phyloP scores from a whole-genome alignment of 139 green algal genomes.

The Auxenochlorella pyrenoidosa region DNA sequence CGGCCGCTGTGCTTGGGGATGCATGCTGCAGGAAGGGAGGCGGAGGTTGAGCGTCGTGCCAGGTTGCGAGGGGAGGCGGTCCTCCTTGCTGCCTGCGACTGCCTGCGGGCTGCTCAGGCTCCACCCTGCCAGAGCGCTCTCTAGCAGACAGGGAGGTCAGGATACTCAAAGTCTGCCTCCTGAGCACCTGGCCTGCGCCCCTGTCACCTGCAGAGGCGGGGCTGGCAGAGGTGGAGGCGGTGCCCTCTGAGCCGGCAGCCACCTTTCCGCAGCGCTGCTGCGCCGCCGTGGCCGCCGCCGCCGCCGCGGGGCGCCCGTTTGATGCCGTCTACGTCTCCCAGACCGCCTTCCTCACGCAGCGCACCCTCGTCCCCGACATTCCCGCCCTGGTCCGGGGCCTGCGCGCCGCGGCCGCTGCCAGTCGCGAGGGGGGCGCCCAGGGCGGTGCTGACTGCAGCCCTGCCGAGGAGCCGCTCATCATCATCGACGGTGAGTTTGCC shows the following conservation, averaged over 20 bases:
- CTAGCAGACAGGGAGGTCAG: too few relatives aligned
- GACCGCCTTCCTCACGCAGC: conserved; percentile 34
- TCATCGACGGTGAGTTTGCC: conserved; percentile 22
- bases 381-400: conserved; percentile 2
- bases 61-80: too few relatives aligned
- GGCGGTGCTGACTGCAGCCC: too few relatives aligned
- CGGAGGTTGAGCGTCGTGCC: too few relatives aligned
- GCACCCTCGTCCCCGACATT: conserved; percentile 26
- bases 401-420: neutral
- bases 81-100: too few relatives aligned
- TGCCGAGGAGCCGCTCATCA: neutral
- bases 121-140: too few relatives aligned
- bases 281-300: conserved; percentile 7
- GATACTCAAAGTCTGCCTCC: too few relatives aligned
- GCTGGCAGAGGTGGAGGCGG: conserved; percentile 10
- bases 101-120: too few relatives aligned
- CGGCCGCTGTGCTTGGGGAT: too few relatives aligned
- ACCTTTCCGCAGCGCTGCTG: conserved; percentile 23
- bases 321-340: conserved; percentile 30
- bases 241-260: conserved; percentile 31
- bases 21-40: too few relatives aligned
- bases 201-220: conserved; percentile 11
- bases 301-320: neutral
- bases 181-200: too few relatives aligned
- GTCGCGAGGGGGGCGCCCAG: neutral